Evolutionary conservation across 495 filamentous ascomycete species (phyloP), one percentile per base, ranked within the genome.

Genomic region (Amphirosellinia nigrospora): DNA sequence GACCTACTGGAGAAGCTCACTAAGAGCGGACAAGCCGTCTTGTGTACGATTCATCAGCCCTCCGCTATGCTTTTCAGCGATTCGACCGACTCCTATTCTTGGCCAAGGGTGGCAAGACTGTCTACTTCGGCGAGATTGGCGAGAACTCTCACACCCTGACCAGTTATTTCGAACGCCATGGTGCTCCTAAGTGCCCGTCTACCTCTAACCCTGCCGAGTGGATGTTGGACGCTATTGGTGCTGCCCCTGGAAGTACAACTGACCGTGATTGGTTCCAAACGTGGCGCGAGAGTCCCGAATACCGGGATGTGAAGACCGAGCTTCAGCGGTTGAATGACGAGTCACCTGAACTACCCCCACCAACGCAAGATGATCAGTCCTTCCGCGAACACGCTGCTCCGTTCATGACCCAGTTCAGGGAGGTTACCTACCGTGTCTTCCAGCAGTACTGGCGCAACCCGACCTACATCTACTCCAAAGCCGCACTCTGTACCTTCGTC

Each of bases 171-270:
- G 91, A 96, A 80, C 83, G 85, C 58, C 91, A 94, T 74, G 91
- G 94, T 56, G 92, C 91, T 4, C 81, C 85, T 23, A 84, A 88
- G 50, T 97, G 94, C 79, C 91, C 92, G 3, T 71, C 76, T 3
- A 89, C 91, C 19, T 91, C 93, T n/a, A 98, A 92, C 80, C 94
- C 94, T 34, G 95, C 95, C 23, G 95, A 98, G 81, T 97, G 93
- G 92, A 97, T 98, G 93, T 84, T 98, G 43, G 94, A 97, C 75
- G 90, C 93, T 59, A 97, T 95, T 74, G 95, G 94, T 70, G 94
- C 93, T 32, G 94, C 94, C 1, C 94, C 94, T n/a, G 93, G 93
- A 30, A 90, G 88, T 23, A 77, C 85, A 66, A 89, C 89, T 23
- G 86, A 92, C 41, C 87, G 91, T 66, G 93, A 98, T 78, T 98